Conservation (phyloP, 345 rosid species). For the Rubroshorea leprosula region DNA sequence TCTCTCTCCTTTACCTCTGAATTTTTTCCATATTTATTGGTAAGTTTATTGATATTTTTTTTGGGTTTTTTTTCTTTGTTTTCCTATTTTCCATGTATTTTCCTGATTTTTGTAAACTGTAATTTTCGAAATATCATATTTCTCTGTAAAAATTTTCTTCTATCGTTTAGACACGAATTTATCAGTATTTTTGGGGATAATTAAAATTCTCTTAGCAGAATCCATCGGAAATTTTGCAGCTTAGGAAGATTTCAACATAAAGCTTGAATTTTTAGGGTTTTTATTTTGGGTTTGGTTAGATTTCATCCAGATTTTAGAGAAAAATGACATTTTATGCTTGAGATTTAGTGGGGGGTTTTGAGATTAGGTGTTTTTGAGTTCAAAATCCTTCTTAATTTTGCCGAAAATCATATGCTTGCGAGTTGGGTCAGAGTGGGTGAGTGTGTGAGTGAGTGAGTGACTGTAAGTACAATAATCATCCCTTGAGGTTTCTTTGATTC, state of each 20-base stretch:
- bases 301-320: constrained; percentile 12
- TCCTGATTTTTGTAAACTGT: constrained; percentile 13
- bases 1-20: not conserved
- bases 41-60: constrained; percentile 24
- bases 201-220: not conserved
- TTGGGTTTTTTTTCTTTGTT: not conserved
- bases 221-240: not conserved
- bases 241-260: not conserved
- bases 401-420: not conserved
- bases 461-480: no score
- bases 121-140: constrained; percentile 6
- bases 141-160: constrained; percentile 17
- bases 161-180: not conserved
- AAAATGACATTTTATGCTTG: not conserved
- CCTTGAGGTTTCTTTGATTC: not conserved
- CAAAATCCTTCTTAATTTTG: not conserved
- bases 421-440: not conserved
- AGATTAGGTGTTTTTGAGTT: not conserved
- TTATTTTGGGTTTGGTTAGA: constrained; percentile 11
- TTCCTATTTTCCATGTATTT: constrained; percentile 1
- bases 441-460: not conserved
- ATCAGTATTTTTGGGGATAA: constrained; percentile 3
- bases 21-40: constrained; percentile 20
- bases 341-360: not conserved
- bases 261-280: constrained; percentile 24